Conservation (phyloP, 495 filamentous ascomycete species). For the Venustampulla echinocandica region DNA sequence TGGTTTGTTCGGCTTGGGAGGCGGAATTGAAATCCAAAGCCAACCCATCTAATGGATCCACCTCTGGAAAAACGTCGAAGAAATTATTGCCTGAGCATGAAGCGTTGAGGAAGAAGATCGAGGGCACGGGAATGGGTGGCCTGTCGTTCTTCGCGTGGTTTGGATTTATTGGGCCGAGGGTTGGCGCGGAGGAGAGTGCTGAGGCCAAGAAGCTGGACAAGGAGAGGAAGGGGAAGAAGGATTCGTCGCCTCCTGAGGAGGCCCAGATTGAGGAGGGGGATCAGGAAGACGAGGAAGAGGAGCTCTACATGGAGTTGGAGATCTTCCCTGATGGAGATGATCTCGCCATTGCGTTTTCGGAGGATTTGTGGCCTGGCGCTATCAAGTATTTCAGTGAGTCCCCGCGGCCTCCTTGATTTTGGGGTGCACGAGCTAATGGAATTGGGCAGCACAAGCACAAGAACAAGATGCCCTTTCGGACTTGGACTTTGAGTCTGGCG, state of each 20-base stretch:
- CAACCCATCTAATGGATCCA: conserved; percentile 34
- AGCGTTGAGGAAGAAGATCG: conserved; percentile 44
- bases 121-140: conserved; percentile 45
- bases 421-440: not conserved
- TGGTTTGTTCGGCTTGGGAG: conserved; percentile 58
- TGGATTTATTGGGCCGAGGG: conserved; percentile 55
- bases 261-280: conserved; percentile 38
- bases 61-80: conserved; percentile 8
- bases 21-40: conserved; percentile 41
- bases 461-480: conserved; percentile 50
- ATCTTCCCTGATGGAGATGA: conserved; percentile 76
- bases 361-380: conserved; percentile 81
- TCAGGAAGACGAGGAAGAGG: conserved; percentile 45
- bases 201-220: conserved; percentile 47
- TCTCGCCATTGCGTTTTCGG: conserved; percentile 66
- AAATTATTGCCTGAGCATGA: conserved; percentile 39
- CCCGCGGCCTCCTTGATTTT: not conserved
- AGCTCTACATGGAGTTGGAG: conserved; percentile 51
- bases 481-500: conserved; percentile 48
- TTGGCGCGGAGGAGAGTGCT: conserved; percentile 62
- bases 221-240: conserved; percentile 49
- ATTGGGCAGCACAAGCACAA: conserved; percentile 49
- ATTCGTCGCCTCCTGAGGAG: conserved; percentile 14
- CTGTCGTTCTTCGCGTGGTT: conserved; percentile 85
- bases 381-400: conserved; percentile 81